These are phyloP conservation scores for Pelargonium fulgidum DNA, from an alignment of 441 rosid genomes.

Conservation along the genomic window DNA sequence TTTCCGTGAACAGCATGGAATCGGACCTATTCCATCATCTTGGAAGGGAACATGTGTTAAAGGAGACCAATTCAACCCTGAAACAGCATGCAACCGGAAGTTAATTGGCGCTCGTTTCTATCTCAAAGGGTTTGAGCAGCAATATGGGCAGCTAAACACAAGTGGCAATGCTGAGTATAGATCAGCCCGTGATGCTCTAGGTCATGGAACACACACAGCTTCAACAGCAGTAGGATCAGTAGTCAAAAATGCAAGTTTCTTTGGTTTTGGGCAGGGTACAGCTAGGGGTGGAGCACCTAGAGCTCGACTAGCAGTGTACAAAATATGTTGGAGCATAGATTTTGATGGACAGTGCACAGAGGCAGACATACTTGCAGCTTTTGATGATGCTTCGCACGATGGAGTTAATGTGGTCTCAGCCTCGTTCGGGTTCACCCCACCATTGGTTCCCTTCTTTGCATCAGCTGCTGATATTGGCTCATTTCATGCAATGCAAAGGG, in stretches of 20 bases:
- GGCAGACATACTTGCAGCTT: slow-evolving; percentile 54
- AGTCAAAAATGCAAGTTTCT: slow-evolving; percentile 31
- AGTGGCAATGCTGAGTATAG: slow-evolving; percentile 31
- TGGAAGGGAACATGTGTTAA: slow-evolving; percentile 55
- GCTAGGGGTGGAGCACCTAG: slow-evolving; percentile 62
- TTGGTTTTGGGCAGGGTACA: slow-evolving; percentile 36
- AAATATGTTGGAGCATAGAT: slow-evolving; percentile 42
- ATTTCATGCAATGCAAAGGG: slow-evolving; percentile 52
- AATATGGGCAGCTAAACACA: slow-evolving; percentile 25
- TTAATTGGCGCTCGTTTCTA: slow-evolving; percentile 57
- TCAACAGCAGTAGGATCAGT: slow-evolving; percentile 47
- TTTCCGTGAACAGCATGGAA: slow-evolving; percentile 34
- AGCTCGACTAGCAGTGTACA: slow-evolving; percentile 55
- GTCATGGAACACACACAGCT: slow-evolving; percentile 50
- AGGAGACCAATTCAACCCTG: slow-evolving; percentile 48
- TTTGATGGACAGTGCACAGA: slow-evolving; percentile 33
- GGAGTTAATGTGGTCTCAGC: slow-evolving; percentile 52
- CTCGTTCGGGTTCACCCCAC: slow-evolving; percentile 43
- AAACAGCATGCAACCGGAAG: slow-evolving; percentile 47
- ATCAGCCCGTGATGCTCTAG: slow-evolving; percentile 36
- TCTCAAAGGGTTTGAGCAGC: slow-evolving; percentile 37
- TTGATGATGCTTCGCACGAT: slow-evolving; percentile 45
- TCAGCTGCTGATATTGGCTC: slow-evolving; percentile 39
- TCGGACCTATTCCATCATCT: slow-evolving; percentile 39
- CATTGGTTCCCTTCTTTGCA: slow-evolving; percentile 33